These are phyloP conservation scores for Cutaneotrichosporon mucoides DNA, from an alignment of 1,284 basidiomycete genomes.

Conservation along the genomic window DNA sequence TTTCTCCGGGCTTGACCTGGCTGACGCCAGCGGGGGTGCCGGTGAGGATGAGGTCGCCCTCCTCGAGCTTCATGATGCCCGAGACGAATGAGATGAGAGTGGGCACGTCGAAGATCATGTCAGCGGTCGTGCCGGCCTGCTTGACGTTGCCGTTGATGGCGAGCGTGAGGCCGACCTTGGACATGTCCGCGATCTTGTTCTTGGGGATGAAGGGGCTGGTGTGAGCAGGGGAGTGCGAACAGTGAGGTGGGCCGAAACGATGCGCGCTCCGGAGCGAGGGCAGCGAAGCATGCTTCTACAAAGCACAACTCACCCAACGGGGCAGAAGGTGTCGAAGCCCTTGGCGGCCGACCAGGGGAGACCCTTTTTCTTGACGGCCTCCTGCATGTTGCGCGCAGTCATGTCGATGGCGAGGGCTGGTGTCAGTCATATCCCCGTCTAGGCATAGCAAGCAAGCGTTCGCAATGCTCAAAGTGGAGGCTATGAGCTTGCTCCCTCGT, in stretches of 20 bases:
- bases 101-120: slow-evolving; percentile 94
- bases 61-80: slow-evolving; percentile 93
- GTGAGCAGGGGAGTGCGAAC: slow-evolving; percentile 33
- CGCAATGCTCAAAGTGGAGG: no score
- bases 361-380: slow-evolving; percentile 84
- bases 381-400: slow-evolving; percentile 93
- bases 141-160: slow-evolving; percentile 77
- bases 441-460: no score
- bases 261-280: not conserved
- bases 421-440: not conserved
- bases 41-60: slow-evolving; percentile 81
- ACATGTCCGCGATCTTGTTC: slow-evolving; percentile 63
- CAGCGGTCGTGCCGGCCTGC: slow-evolving; percentile 76
- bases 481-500: no score
- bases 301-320: slow-evolving; percentile 55
- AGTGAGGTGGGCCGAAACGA: not conserved
- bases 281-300: no score
- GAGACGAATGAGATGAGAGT: slow-evolving; percentile 87
- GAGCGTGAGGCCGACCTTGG: slow-evolving; percentile 58
- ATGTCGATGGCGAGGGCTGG: slow-evolving; percentile 88
- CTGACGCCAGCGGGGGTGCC: slow-evolving; percentile 89
- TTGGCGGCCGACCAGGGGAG: slow-evolving; percentile 92
- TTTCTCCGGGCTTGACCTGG: slow-evolving; percentile 69
- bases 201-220: slow-evolving; percentile 71
- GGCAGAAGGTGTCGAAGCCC: slow-evolving; percentile 84